These are phyloP conservation scores for Moringa oleifera DNA, from an alignment of 345 rosid species.

Conservation along the genomic window DNA sequence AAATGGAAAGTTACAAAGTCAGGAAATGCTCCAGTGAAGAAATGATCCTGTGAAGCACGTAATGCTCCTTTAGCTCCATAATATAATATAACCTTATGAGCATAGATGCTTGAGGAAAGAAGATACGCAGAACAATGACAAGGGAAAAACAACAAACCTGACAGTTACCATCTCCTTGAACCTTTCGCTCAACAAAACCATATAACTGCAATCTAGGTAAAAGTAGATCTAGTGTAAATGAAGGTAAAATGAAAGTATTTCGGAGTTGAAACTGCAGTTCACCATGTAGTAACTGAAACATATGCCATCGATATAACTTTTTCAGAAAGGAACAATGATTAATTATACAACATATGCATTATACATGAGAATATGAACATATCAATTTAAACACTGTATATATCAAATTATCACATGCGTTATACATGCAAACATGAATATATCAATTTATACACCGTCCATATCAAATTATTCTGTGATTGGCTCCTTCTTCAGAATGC, in stretches of 20 bases:
- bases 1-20: background rate
- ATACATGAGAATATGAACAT: no score
- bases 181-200: constrained; percentile 54
- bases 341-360: no score
- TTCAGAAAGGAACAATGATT: no score
- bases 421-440: background rate
- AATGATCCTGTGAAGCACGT: no score
- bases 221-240: background rate
- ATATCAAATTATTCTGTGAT: background rate
- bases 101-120: background rate
- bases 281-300: no score
- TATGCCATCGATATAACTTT: no score
- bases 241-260: background rate
- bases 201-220: constrained; percentile 44
- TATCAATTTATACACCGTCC: background rate
- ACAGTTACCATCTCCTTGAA: constrained; percentile 82
- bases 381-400: no score
- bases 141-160: constrained; percentile 38
- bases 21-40: background rate
- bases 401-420: no score
- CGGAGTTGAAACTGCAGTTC: background rate
- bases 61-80: no score
- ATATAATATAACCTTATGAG: background rate
- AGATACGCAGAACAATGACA: background rate
- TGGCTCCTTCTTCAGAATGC: constrained; percentile 1